These are phyloP conservation scores for Cyberlindnera mycetangii DNA, from an alignment of 805 yeast species.

Conservation along the genomic window DNA sequence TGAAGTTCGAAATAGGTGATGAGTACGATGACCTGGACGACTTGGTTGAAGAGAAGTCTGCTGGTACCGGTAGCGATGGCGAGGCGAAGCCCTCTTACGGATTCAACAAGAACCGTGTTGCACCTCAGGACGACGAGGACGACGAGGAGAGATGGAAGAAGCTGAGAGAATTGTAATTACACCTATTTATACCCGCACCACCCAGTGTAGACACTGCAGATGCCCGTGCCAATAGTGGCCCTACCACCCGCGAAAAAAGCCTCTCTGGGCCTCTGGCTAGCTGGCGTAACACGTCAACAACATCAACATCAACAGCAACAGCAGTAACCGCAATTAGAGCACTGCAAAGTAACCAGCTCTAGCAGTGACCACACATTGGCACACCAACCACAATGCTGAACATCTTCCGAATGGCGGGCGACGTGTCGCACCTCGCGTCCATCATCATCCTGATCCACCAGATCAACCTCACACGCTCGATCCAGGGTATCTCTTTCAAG, in stretches of 20 bases:
- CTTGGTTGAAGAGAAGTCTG: constrained; percentile 12
- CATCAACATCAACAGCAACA: no score
- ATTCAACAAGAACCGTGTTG: constrained; percentile 19
- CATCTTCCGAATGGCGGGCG: constrained; percentile 55
- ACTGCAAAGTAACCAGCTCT: neutral
- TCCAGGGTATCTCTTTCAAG: constrained; percentile 83
- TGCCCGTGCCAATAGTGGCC: constrained; percentile 2
- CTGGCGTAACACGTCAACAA: constrained; percentile 6
- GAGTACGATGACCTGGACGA: constrained; percentile 11
- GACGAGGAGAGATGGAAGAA: constrained; percentile 19
- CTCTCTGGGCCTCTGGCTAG: neutral
- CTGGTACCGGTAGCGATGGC: constrained; percentile 18
- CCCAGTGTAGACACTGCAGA: constrained; percentile 1
- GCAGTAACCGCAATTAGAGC: no score
- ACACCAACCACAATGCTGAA: constrained; percentile 31
- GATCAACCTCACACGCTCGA: constrained; percentile 60
- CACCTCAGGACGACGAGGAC: constrained; percentile 16
- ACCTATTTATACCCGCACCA: neutral
- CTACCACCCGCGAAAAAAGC: constrained; percentile 1
- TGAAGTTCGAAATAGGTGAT: constrained; percentile 30
- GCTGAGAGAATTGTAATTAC: constrained; percentile 23
- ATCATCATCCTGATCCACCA: constrained; percentile 72
- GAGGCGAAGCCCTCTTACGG: constrained; percentile 7
- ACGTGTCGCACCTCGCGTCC: constrained; percentile 78
- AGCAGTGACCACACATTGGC: neutral